phyloP scores from a whole-genome alignment of 148 eudicot genomes.

The Nyssa sinensis region DNA sequence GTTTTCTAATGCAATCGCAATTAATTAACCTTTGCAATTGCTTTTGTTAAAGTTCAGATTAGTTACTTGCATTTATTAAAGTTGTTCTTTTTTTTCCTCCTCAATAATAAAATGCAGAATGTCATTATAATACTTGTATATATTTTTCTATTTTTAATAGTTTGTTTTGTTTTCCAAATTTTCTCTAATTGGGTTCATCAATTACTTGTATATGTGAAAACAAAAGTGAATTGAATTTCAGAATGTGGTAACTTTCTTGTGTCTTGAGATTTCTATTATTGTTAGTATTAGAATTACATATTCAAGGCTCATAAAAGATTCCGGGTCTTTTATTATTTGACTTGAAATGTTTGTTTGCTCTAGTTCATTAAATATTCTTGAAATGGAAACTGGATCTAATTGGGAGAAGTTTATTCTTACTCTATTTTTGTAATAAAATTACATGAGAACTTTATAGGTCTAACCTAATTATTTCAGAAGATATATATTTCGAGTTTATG shows the following conservation, averaged over 20 bases:
- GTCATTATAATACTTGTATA: neutral
- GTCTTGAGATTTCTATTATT: neutral
- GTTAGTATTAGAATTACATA: neutral
- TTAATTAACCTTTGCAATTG: no score
- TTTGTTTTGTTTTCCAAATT: slow-evolving; percentile 4
- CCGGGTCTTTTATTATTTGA: neutral
- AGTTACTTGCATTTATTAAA: no score
- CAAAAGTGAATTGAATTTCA: no score
- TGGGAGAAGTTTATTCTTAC: no score
- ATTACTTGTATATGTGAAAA: neutral
- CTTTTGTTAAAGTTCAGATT: no score
- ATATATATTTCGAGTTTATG: slow-evolving; percentile 4
- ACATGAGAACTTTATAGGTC: no score
- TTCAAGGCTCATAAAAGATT: neutral
- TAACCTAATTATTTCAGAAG: neutral
- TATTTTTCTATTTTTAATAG: neutral
- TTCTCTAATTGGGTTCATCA: no score
- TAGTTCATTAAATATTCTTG: neutral
- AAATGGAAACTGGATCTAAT: no score
- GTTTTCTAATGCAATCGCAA: no score
- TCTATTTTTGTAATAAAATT: no score
- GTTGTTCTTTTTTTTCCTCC: no score
- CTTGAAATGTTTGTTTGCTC: neutral
- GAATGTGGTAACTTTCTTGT: neutral
- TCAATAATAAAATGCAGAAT: neutral